Percentiles rank a stretch among this genome's conserved stretches.
phyloP scores from a whole-genome alignment of 2,329 filamentous ascomycete species.

The Microdochium nivale region DNA sequence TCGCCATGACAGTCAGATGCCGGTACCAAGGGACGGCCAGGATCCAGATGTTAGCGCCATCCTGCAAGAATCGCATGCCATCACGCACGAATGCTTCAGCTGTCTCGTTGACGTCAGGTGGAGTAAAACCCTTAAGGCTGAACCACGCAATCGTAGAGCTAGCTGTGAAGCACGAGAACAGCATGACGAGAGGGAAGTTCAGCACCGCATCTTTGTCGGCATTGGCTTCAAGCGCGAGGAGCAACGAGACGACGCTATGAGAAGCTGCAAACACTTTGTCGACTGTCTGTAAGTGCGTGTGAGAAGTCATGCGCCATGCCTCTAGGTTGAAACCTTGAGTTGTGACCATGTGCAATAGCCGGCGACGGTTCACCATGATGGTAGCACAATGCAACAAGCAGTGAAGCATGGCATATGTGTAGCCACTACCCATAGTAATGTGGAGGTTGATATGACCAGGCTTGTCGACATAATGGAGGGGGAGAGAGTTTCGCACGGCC shows the following conservation, averaged over 20 bases:
- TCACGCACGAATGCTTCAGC: slow-evolving; percentile 48
- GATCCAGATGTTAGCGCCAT: slow-evolving; percentile 51
- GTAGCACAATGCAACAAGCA: slow-evolving; percentile 52
- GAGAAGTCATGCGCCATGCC: slow-evolving; percentile 40
- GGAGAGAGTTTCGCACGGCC: slow-evolving; percentile 41
- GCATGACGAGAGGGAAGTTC: slow-evolving; percentile 56
- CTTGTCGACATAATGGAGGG: slow-evolving; percentile 53
- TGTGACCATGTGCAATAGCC: slow-evolving; percentile 49
- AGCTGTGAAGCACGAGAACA: slow-evolving; percentile 53
- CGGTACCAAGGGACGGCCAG: slow-evolving; percentile 51
- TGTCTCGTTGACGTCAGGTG: slow-evolving; percentile 46
- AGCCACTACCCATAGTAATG: slow-evolving; percentile 56
- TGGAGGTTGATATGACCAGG: slow-evolving; percentile 52
- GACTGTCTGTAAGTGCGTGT: slow-evolving; percentile 41
- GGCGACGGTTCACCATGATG: slow-evolving; percentile 52
- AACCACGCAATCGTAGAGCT: slow-evolving; percentile 54
- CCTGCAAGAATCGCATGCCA: slow-evolving; percentile 49
- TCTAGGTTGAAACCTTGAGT: slow-evolving; percentile 42
- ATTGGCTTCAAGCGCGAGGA: slow-evolving; percentile 45
- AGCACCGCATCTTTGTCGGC: slow-evolving; percentile 48
- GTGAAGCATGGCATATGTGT: slow-evolving; percentile 55
- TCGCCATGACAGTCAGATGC: slow-evolving; percentile 53
- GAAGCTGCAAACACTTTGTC: slow-evolving; percentile 50
- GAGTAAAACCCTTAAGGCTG: slow-evolving; percentile 52
- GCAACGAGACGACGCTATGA: slow-evolving; percentile 47